A percentile compares a stretch with the other conserved stretches of the same genome.
These are phyloP conservation scores for Chalciporus sp. DNA, from an alignment of 1,284 basidiomycete species.

Conservation along the genomic window DNA sequence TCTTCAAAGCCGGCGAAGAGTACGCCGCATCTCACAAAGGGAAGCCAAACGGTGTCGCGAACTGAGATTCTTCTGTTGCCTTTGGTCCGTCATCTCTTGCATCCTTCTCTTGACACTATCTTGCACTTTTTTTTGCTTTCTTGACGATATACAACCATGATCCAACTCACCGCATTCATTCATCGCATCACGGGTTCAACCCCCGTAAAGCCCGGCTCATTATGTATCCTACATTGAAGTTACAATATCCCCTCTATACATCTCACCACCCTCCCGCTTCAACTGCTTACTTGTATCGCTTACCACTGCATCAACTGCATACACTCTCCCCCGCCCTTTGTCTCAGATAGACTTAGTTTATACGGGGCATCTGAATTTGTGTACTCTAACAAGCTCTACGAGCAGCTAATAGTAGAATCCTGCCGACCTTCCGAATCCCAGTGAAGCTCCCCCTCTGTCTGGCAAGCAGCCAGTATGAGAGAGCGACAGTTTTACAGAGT, in stretches of 20 bases:
- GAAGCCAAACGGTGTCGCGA: conserved; percentile 36
- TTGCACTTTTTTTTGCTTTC: conserved; percentile 3
- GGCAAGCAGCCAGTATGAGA: background rate
- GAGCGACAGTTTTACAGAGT: conserved; percentile 4
- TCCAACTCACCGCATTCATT: conserved; percentile 29
- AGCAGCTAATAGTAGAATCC: conserved; percentile 26
- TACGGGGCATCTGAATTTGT: conserved; percentile 13
- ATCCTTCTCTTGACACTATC: conserved; percentile 4
- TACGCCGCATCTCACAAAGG: conserved; percentile 44
- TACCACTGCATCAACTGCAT: conserved; percentile 47
- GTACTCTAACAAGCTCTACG: conserved; percentile 27
- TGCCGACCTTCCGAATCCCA: conserved; percentile 9
- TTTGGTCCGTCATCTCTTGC: conserved; percentile 1
- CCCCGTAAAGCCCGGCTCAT: conserved; percentile 46
- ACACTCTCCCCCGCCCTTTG: conserved; percentile 8
- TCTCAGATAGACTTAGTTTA: conserved; percentile 25
- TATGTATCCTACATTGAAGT: conserved; percentile 7
- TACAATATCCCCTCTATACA: conserved; percentile 23
- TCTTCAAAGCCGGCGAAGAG: conserved; percentile 74
- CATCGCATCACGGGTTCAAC: conserved; percentile 67
- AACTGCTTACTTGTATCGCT: conserved; percentile 42
- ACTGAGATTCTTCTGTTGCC: conserved; percentile 15
- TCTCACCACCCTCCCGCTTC: conserved; percentile 38
- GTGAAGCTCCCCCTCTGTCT: background rate
- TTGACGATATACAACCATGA: conserved; percentile 11